phyloP scores from a whole-genome alignment of 352 stramenopile species.

The Phytophthora sojae region DNA sequence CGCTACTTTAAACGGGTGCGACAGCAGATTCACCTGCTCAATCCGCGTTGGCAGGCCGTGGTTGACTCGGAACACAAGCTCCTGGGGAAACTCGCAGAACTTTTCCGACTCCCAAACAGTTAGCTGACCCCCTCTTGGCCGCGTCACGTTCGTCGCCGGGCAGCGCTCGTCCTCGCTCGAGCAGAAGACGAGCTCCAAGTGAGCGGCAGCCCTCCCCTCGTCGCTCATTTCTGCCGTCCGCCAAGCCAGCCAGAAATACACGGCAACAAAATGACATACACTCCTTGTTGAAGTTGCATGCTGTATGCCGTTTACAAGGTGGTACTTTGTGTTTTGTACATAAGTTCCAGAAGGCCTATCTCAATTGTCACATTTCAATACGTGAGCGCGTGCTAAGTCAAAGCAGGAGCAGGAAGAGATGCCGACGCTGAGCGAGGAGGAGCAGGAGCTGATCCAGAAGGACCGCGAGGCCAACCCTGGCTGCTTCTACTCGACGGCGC shows the following conservation, averaged over 20 bases:
- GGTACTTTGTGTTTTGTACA: conserved; percentile 28
- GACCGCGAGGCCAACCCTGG: conserved; percentile 76
- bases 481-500: conserved; percentile 84
- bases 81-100: conserved; percentile 71
- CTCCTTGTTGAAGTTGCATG: conserved; percentile 17
- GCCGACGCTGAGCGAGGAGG: conserved; percentile 71
- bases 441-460: conserved; percentile 77
- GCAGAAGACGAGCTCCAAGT: conserved; percentile 44
- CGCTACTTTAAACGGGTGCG: conserved; percentile 53
- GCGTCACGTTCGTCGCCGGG: conserved; percentile 26
- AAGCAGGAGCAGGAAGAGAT: conserved; percentile 31
- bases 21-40: conserved; percentile 39
- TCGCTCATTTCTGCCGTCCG: conserved; percentile 1
- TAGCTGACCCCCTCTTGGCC: background rate
- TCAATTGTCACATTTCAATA: conserved; percentile 20
- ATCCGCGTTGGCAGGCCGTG: conserved; percentile 25
- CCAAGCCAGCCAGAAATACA: background rate
- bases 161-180: conserved; percentile 47
- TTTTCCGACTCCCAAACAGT: conserved; percentile 57
- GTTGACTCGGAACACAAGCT: conserved; percentile 60
- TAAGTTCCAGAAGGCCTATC: conserved; percentile 26
- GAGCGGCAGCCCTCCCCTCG: conserved; percentile 2
- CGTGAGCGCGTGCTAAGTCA: background rate
- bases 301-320: conserved; percentile 15
- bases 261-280: conserved; percentile 15